These are phyloP conservation scores for Aspergillus sparsus DNA, from an alignment of 495 filamentous ascomycete genomes.

Conservation along the genomic window DNA sequence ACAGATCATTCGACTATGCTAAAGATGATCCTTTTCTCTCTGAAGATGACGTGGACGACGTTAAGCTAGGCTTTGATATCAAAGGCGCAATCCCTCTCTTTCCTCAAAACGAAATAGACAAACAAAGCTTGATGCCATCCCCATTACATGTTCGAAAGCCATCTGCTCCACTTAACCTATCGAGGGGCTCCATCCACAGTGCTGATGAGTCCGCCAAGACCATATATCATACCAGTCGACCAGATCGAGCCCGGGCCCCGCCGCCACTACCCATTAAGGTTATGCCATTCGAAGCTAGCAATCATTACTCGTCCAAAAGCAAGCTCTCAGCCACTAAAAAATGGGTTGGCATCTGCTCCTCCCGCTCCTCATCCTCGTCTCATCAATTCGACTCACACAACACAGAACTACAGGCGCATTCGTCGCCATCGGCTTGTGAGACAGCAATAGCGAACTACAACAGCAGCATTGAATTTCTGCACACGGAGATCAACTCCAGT, in stretches of 20 bases:
- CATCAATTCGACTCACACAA: neutral
- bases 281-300: conserved; percentile 9
- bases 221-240: neutral
- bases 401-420: neutral
- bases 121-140: conserved; percentile 26
- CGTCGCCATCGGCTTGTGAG: conserved; percentile 10
- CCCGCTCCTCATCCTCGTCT: too few relatives aligned
- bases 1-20: conserved; percentile 21
- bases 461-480: conserved; percentile 27
- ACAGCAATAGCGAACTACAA: conserved; percentile 28
- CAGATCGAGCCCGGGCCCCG: conserved; percentile 17
- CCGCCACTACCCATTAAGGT: conserved; percentile 31
- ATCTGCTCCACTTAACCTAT: neutral
- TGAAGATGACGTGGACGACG: conserved; percentile 13
- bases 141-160: conserved; percentile 33
- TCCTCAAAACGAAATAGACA: neutral
- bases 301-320: neutral
- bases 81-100: neutral
- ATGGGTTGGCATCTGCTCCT: neutral
- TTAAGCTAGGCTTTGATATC: neutral
- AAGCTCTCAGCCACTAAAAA: neutral
- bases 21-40: conserved; percentile 35
- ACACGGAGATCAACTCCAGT: conserved; percentile 29
- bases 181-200: neutral
- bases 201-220: neutral